Base-by-base conservation (phyloP, 1,139 yeast species). In the Schizosaccharomyces versatilis region DNA sequence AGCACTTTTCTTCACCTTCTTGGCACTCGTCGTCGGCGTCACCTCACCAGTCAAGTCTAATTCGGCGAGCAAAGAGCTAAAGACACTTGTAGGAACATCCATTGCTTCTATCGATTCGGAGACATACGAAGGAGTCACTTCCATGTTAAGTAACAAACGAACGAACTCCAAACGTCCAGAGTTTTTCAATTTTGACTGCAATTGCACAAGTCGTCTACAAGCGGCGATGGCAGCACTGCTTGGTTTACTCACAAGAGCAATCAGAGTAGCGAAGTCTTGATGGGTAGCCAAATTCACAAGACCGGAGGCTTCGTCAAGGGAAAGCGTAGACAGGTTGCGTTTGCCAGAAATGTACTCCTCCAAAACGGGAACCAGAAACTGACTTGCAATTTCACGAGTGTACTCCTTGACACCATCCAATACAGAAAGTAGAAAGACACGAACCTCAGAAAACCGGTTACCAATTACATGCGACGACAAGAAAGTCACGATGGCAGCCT, bases 301-400 rank as follows among this genome's bases (percentile, higher is more conserved):
- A n/a, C 38, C 49, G 9, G 19, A 36, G 3, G 38, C 49, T 38
- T 44, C 49, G 8, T 32, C 12, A 7, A 14, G 19, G 32, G 49
- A 17, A 24, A 44, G 15, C 12, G 12, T 17, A 24, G 32, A 24
- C 32, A 24, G 5, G 3, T 44, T 19, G 8, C 15, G 15, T 44
- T 49, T n/a, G 10, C 61, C 60, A 64, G 88, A 73, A 58, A 70
- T 60, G 1, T 60, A 58, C 24, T 75, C 58, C 66, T 78, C 78
- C 0, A 61, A 60, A 1, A 62, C 63, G 24, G 76, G 60, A 32
- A 75, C 62, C 24, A 54, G 38, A 12, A 55, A 38, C 6, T 53
- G 54, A 41, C 42, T 60, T 9, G 64, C 58, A 47, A 59, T 53
- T 17, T 58, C 54, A 3, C 53, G 47, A 10, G 64, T 53, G 7